Evolutionary conservation across 2,329 filamentous ascomycete species (phyloP).

Genomic region (Lachnellula occidentalis): DNA sequence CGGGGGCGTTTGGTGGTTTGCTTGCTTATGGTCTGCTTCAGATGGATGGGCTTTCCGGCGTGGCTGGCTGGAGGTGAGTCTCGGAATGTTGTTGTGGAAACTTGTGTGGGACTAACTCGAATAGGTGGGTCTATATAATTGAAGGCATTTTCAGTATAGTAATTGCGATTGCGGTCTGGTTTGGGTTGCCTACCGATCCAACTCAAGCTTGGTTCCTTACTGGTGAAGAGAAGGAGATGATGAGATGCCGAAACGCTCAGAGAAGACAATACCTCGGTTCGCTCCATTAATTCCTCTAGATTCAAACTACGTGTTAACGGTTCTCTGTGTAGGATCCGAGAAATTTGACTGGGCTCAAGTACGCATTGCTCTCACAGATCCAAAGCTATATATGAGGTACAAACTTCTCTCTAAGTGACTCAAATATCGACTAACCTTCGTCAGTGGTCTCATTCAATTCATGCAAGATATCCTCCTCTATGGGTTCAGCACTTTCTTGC

Average conservation of each 20-base stretch:
- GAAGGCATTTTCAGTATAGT: slow-evolving; percentile 42
- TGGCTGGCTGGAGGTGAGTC: slow-evolving; percentile 42
- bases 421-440: neutral
- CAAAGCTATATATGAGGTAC: slow-evolving; percentile 42
- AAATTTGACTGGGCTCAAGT: slow-evolving; percentile 48
- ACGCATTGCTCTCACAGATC: slow-evolving; percentile 41
- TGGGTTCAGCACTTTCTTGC: slow-evolving; percentile 54
- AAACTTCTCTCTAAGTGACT: neutral
- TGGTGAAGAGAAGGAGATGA: slow-evolving; percentile 44
- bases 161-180: slow-evolving; percentile 40
- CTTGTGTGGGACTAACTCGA: neutral
- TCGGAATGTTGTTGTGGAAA: slow-evolving; percentile 27
- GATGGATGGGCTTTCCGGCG: slow-evolving; percentile 40
- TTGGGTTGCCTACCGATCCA: slow-evolving; percentile 42
- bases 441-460: slow-evolving; percentile 30
- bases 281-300: neutral
- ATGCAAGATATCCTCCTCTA: slow-evolving; percentile 31
- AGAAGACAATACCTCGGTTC: slow-evolving; percentile 36
- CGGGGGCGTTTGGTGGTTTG: slow-evolving; percentile 47
- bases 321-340: slow-evolving; percentile 30
- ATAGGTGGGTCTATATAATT: slow-evolving; percentile 42
- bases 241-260: slow-evolving; percentile 42
- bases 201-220: slow-evolving; percentile 44
- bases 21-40: slow-evolving; percentile 46
- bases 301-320: neutral